These are phyloP conservation scores for Auricularia auricula-judae DNA, from an alignment of 768 basidiomycete species.

Conservation along the genomic window DNA sequence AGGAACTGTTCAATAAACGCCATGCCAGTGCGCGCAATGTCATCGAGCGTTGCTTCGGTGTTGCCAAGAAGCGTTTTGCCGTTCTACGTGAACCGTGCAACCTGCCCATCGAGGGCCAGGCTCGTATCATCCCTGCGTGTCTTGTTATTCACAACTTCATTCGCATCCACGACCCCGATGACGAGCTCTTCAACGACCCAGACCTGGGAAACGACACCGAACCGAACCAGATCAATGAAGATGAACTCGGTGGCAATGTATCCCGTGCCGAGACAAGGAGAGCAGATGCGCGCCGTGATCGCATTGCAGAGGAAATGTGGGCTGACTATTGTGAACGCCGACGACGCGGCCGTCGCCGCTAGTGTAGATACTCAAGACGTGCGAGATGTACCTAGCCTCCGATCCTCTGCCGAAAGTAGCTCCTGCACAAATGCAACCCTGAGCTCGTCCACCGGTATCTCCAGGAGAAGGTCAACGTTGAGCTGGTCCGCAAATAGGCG, in stretches of 20 bases:
- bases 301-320: background rate
- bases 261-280: background rate
- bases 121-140: conserved; percentile 17
- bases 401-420: background rate
- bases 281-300: background rate
- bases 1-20: conserved; percentile 18
- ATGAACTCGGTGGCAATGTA: background rate
- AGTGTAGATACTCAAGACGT: background rate
- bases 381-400: background rate
- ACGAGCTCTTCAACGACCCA: background rate
- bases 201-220: background rate
- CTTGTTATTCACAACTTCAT: conserved; percentile 25
- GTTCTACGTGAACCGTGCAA: conserved; percentile 11
- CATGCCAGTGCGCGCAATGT: conserved; percentile 15
- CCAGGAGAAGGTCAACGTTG: background rate
- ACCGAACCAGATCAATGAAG: background rate
- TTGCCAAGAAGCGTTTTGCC: conserved; percentile 13
- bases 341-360: background rate
- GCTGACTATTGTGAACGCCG: background rate
- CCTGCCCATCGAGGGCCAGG: conserved; percentile 17
- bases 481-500: background rate
- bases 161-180: conserved; percentile 11
- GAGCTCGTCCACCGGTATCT: background rate
- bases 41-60: conserved; percentile 13
- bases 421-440: background rate